Conservation (phyloP, 768 basidiomycete genomes). For the Mycena vitilis region DNA sequence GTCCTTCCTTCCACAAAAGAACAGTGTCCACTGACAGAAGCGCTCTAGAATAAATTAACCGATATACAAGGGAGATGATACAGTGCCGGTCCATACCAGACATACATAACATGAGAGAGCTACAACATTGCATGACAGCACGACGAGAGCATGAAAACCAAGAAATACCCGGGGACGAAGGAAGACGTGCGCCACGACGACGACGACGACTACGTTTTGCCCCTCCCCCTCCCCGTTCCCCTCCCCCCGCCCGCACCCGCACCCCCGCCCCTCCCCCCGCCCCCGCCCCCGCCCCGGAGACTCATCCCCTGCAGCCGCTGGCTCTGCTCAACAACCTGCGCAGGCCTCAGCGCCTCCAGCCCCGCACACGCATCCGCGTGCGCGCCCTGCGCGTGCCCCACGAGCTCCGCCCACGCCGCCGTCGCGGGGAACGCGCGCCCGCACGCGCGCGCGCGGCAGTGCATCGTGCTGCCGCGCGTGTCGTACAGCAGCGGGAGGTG, state of each 20-base stretch:
- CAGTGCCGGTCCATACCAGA: neutral
- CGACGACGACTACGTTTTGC: no score
- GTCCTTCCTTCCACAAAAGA: no score
- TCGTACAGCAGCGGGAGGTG: slow-evolving; percentile 35
- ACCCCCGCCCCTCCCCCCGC: neutral
- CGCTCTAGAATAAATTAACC: no score
- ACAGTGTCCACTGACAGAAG: no score
- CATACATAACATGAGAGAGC: neutral
- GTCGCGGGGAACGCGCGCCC: slow-evolving; percentile 39
- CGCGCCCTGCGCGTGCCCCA: slow-evolving; percentile 45
- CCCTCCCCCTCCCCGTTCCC: neutral
- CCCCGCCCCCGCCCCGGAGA: slow-evolving; percentile 26
- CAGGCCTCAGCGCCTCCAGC: slow-evolving; percentile 45
- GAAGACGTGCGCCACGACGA: neutral
- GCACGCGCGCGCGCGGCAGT: slow-evolving; percentile 25
- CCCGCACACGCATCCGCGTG: slow-evolving; percentile 48
- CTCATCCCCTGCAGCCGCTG: slow-evolving; percentile 32
- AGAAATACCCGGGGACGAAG: neutral
- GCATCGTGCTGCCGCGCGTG: slow-evolving; percentile 14
- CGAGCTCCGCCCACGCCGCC: slow-evolving; percentile 46
- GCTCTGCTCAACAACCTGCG: slow-evolving; percentile 48
- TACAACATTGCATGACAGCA: neutral
- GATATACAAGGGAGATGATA: neutral
- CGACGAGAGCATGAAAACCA: neutral
- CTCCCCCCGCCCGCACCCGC: neutral